Evolutionary conservation across 1,139 yeast species (phyloP), one percentile per base, ranked within the genome.

Genomic region (Magnusiomyces fungicola): DNA sequence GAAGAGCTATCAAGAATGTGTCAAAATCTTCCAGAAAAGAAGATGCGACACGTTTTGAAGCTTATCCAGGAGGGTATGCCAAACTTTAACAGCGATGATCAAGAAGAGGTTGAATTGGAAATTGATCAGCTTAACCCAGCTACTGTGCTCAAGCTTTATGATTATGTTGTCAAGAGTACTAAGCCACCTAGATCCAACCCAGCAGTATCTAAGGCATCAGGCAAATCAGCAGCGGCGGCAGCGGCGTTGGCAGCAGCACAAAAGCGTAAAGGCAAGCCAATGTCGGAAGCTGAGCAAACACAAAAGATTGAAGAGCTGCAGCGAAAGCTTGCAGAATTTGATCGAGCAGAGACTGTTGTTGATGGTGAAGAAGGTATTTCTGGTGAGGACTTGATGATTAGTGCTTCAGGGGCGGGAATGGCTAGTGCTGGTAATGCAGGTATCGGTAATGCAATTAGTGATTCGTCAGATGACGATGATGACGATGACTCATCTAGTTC

Each of bases 21-120:
- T 63, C 81, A 80, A 53, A 60, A 74, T 43, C 72, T 83, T 58
- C 78, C 89, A 32, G 95, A 88, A 56, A 81, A 83, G 67, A 87
- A 86, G 69, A 71, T 92, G 61, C 87, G 83, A 59, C 84, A 85
- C 51, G 95, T 89, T 37, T 78, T 92, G 56, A 80, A 84, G 50
- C 88, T 92, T 56, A 88, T 92, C 58, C 85, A 85, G 62, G 95
- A 86, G 65, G 84, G 87, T 57, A 79, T 89, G 74, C 87, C 87
- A n/a, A 86, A 87, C 57, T 75, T 85, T 56, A 76, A 76, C 56
- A 80, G 80, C 60, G 74, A 74, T 50, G 82, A 79, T 43, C 83
- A 81, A 56, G 98, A 92, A 61, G 94, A 84, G 64, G 94, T 92
- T 53, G 98, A 94, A 71, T 75, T 92, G 55, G 98, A 94, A 67